Conservation (phyloP, 352 stramenopile species). For the Globisporangium camurandrum region DNA sequence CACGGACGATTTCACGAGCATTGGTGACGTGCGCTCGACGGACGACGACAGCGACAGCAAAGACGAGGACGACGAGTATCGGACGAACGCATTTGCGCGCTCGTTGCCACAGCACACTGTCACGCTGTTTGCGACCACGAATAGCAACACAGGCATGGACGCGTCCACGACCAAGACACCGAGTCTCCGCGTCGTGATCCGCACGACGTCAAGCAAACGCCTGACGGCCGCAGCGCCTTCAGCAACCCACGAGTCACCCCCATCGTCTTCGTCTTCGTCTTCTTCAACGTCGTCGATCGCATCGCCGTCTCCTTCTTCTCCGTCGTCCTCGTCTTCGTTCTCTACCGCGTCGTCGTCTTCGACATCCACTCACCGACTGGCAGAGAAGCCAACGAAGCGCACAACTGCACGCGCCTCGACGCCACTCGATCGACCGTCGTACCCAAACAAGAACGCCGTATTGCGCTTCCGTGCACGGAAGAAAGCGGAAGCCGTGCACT, state of each 20-base stretch:
- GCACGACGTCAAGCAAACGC: slow-evolving; percentile 3
- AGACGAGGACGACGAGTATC: neutral
- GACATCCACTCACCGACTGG: neutral
- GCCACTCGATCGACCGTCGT: neutral
- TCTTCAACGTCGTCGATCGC: too few relatives aligned
- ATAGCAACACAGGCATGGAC: too few relatives aligned
- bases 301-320: too few relatives aligned
- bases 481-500: neutral
- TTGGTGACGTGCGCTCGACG: neutral
- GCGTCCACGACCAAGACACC: neutral
- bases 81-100: neutral
- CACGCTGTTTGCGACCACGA: neutral
- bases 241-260: neutral
- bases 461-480: slow-evolving; percentile 5
- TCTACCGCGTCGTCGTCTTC: too few relatives aligned
- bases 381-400: neutral
- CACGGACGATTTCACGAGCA: slow-evolving; percentile 11
- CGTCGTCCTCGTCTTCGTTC: too few relatives aligned
- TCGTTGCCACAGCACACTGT: neutral
- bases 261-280: neutral
- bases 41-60: neutral
- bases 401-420: neutral
- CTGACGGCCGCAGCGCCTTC: neutral
- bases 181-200: slow-evolving; percentile 6
- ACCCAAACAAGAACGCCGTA: neutral